Evolutionary conservation across 169 alveolate species (phyloP), one percentile per base, ranked within the genome.

Genomic region (Plasmodium cynomolgi): DNA sequence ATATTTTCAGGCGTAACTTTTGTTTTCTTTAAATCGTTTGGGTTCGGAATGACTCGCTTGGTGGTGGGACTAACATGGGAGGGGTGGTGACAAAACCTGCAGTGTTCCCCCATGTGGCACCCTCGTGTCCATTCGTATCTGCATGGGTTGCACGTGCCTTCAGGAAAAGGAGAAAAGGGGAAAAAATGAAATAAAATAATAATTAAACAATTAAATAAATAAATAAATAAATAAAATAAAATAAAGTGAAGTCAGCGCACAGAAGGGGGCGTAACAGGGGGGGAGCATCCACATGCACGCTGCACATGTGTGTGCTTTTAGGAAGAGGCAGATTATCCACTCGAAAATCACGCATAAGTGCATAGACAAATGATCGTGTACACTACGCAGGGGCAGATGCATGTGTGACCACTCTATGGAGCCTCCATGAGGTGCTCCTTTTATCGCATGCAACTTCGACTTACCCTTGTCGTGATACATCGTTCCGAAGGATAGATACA

Each of bases 91-190:
- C 96, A 93, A 75, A 93, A 93, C 50, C 96, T 80, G 95, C 96
- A 93, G 23, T 44, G 54, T 11, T n/a, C 11, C 2, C 96, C 96
- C 95, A 93, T 39, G 50, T 93, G 96, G 13, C 96, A 93, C 34
- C 96, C 96, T 7, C 81, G 80, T 17, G 96, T 88, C 96, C 96
- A 93, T 56, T 93, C 96, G 47, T 72, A 93, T 47, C 94, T 80
- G 31, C 96, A 93, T 0, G 96, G 96, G 31, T 81, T 93, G 68
- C 96, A 93, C 9, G 94, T 93, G 20, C 95, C 96, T 93, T 20
- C 29, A 15, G 20, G 23, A 8, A 77, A 75, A 33, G 34, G 23
- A 72, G 33, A 1, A 72, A 39, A 82, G 50, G 3, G 8, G 13
- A 58, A 54, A 54, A 31, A 31, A 82, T 6, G n/a, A 80, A 80